Evolutionary conservation across 768 basidiomycete species (phyloP), one percentile per base, ranked within the genome.

Genomic region (Kwoniella pini): DNA sequence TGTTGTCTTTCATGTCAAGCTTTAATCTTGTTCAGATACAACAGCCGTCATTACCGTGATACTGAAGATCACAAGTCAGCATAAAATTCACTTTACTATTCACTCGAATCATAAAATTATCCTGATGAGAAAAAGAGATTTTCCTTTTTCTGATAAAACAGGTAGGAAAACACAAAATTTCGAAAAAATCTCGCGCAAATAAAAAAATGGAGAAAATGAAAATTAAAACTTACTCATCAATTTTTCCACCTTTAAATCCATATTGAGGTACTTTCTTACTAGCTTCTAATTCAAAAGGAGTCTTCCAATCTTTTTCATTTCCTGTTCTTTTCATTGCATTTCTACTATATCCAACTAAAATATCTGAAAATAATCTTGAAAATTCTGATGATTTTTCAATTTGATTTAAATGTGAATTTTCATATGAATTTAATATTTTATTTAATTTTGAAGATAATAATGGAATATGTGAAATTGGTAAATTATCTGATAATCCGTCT

Each of bases 401-500:
- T 13, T 68, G 63, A 0, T 59, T 52, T 1, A 78, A 54, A 51
- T 76, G 74, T 0, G 71, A 49, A 56, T 78, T 78, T 17, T 46
- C 30, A 11, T 68, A 69, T 12, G 67, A 63, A 13, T 48, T 44
- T 10, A 78, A 58, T 10, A 75, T 62, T 9, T 53, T 43, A 28
- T 60, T 58, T 13, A 76, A 63, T 13, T 64, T 63, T 30, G 64
- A 49, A 1, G 68, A 59, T 19, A 78, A 68, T n/a, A 63, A 57
- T 2, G 74, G 63, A 19, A 76, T 60, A 33, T 78, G 76, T 0
- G 64, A 19, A 4, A 56, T 31, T 49, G 75, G 76, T 13, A 79
- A 63, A 57, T 79, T 79, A 50, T 79, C 79, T 33, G 66, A 68
- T 28, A 79, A 57, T 4, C 79, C 79, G 56, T 79, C 79, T 40